These are phyloP conservation scores for Sutorius eximius DNA, from an alignment of 1,284 basidiomycete genomes.

Conservation along the genomic window DNA sequence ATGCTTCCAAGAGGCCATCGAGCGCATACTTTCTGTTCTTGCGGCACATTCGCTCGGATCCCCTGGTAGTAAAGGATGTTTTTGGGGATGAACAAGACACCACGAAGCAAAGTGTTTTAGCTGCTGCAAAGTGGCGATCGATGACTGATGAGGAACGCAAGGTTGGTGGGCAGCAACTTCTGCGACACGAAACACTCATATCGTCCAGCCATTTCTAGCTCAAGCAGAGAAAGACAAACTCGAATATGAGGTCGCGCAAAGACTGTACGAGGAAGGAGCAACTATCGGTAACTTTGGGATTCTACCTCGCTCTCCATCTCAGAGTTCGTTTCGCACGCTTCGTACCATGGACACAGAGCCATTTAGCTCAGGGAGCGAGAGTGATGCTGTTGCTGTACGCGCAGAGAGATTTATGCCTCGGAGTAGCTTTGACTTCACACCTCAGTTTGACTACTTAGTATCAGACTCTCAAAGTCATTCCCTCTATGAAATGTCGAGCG, in stretches of 20 bases:
- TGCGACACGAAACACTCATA: conserved; percentile 1
- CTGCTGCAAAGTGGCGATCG: conserved; percentile 88
- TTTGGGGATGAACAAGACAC: conserved; percentile 95
- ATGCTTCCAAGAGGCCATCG: conserved; percentile 94
- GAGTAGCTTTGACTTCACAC: too few relatives aligned
- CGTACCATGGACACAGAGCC: conserved; percentile 58
- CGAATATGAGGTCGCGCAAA: conserved; percentile 80
- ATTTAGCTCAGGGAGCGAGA: conserved; percentile 59
- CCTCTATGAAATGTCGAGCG: too few relatives aligned
- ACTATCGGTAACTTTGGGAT: conserved; percentile 78
- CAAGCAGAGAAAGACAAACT: conserved; percentile 92
- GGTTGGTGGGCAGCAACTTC: conserved; percentile 46
- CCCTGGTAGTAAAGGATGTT: conserved; percentile 72
- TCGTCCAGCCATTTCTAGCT: conserved; percentile 76
- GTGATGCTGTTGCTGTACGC: conserved; percentile 46
- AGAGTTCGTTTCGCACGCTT: conserved; percentile 46
- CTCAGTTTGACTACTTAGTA: too few relatives aligned
- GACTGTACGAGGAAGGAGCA: conserved; percentile 81
- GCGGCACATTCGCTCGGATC: conserved; percentile 80
- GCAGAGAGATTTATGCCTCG: too few relatives aligned
- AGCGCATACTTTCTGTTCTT: conserved; percentile 96
- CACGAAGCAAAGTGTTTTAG: conserved; percentile 91
- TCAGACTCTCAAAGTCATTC: too few relatives aligned
- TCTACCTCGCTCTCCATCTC: conserved; percentile 58
- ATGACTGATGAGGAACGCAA: conserved; percentile 91